Conservation (phyloP, 495 filamentous ascomycete genomes). For the Emericellopsis terricola region DNA sequence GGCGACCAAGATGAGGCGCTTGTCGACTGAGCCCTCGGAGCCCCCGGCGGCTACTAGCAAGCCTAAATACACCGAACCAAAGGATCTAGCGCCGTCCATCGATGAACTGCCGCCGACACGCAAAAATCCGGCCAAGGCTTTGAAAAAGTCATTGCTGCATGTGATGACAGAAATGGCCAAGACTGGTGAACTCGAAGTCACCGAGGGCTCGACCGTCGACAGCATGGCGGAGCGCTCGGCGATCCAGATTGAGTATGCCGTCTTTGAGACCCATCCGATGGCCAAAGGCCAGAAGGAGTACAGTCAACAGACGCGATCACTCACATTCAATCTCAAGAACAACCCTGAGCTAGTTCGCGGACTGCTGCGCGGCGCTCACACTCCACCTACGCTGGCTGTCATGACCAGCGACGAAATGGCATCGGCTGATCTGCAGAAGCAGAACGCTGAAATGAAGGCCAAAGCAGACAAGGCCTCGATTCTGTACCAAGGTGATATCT, state of each 20-base stretch:
- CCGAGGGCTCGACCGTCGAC: constrained; percentile 17
- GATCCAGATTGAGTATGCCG: constrained; percentile 53
- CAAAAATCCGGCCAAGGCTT: constrained; percentile 19
- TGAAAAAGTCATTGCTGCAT: constrained; percentile 23
- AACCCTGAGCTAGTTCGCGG: constrained; percentile 64
- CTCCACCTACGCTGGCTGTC: constrained; percentile 51
- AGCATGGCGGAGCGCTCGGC: constrained; percentile 25
- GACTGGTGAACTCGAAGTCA: constrained; percentile 15
- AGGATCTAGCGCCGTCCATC: constrained; percentile 19
- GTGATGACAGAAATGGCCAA: constrained; percentile 24
- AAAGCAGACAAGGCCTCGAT: constrained; percentile 72
- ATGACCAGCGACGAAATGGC: constrained; percentile 85
- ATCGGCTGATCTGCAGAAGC: constrained; percentile 70
- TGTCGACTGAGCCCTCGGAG: constrained; percentile 18
- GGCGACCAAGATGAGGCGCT: constrained; percentile 33
- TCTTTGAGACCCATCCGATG: constrained; percentile 24
- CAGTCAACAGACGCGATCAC: constrained; percentile 27
- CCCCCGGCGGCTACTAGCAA: not conserved
- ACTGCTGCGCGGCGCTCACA: constrained; percentile 50
- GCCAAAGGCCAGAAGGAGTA: constrained; percentile 16
- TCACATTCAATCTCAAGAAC: constrained; percentile 69
- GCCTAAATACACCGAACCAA: constrained; percentile 14
- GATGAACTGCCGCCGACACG: constrained; percentile 22
- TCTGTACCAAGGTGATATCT: constrained; percentile 52
- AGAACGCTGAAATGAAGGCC: constrained; percentile 52